Conservation (phyloP, 208 protist species). For the Strigomonas galati region DNA sequence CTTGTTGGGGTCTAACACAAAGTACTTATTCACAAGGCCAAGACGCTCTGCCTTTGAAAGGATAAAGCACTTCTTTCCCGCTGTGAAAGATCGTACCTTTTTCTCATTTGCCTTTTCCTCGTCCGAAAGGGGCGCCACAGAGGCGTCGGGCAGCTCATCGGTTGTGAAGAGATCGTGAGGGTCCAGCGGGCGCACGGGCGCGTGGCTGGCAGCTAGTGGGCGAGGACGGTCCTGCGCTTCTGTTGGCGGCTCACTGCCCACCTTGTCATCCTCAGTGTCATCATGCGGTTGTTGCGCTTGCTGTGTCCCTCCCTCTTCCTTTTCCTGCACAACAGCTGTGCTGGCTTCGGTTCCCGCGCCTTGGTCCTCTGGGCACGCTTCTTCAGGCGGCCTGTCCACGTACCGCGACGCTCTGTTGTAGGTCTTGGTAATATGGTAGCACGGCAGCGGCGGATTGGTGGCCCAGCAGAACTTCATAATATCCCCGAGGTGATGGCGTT, state of each 20-base stretch:
- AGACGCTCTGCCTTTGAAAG: conserved; percentile 69
- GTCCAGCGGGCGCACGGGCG: not conserved
- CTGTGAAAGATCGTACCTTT: conserved; percentile 32
- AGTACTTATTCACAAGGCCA: conserved; percentile 54
- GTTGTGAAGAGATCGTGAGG: not conserved
- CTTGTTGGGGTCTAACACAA: conserved; percentile 40
- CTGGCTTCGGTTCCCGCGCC: not conserved
- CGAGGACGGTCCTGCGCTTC: too few species aligned
- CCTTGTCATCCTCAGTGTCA: conserved; percentile 1
- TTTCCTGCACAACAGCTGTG: not conserved
- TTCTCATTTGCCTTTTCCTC: conserved; percentile 3
- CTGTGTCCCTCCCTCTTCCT: not conserved
- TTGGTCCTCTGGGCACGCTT: too few species aligned
- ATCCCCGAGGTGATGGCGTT: conserved; percentile 70
- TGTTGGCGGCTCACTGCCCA: too few species aligned
- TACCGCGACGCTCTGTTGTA: conserved; percentile 77
- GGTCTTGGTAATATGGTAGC: conserved; percentile 70
- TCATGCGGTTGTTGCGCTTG: not conserved
- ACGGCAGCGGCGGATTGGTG: conserved; percentile 63
- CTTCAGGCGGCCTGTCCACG: conserved; percentile 16
- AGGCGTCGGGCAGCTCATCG: conserved; percentile 1
- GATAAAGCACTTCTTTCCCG: conserved; percentile 34
- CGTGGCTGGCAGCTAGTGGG: too few species aligned
- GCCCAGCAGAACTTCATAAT: conserved; percentile 70
- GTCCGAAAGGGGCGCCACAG: conserved; percentile 19